Evolutionary conservation across 495 filamentous ascomycete genomes (phyloP), one percentile per base, ranked within the genome.

Genomic region (Penicillium fimorum): DNA sequence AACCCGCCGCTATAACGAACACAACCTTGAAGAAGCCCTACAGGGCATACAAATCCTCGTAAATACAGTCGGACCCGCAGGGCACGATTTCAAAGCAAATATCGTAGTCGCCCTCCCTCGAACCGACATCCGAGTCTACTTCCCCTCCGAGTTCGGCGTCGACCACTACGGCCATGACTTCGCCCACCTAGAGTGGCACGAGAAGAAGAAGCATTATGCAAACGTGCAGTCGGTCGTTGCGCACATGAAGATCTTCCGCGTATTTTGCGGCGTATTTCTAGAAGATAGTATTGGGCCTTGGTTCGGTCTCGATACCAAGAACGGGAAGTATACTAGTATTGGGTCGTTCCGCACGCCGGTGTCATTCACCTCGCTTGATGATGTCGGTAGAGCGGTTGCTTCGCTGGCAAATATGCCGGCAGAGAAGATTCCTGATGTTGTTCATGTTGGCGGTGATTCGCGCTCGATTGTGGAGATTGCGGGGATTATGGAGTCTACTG

Each of bases 81-180:
- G 63, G 6, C 66, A 69, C 27, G 38, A 43, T 2, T 66, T 69
- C 56, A 64, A 62, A 54, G 61, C 63, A 9, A 59, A 55, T 4
- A 57, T 69, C 33, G 52, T 56, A 29, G 56, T 42, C 11, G 56
- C 58, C 11, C 30, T 69, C 0, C 63, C 66, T 0, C 45, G 59
- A 13, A 64, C 63, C 12, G 8, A 52, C 4, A 44, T 69, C 15
- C 53, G 50, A 22, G 35, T 66, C 3, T 69, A 69, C 56, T 58
- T 70, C 50, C 67, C 67, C 9, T 70, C 67, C 24, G 67, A 70
- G 32, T 70, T 67, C 38, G 64, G 67, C 10, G 64, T 65, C 6
- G 62, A 70, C 46, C 64, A 70, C 42, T 67, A 65, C 32, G 51
- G 56, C 3, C 67, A 70, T 17, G 65, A 70, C 33, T 70, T 70